Percentiles rank a stretch among this genome's conserved stretches.
Evolutionary conservation across 495 filamentous ascomycete species (phyloP).

Genomic region (Neurospora sp.): DNA sequence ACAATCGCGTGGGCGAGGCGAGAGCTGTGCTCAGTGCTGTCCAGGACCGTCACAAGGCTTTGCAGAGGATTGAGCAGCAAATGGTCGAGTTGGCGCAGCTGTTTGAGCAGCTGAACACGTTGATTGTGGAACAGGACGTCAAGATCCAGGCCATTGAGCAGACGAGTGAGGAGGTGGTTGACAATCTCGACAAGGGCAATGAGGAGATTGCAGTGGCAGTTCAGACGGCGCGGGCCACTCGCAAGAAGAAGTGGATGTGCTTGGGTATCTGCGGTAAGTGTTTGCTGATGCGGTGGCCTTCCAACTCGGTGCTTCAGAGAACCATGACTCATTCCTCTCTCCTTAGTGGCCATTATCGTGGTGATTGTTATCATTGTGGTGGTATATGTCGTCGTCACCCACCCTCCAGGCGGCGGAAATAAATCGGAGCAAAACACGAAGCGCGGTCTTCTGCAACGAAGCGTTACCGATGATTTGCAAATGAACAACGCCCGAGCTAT

Average conservation of each 20-base stretch:
- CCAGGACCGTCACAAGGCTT: conserved; percentile 72
- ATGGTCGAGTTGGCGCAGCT: conserved; percentile 77
- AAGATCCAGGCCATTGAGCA: conserved; percentile 68
- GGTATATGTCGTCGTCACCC: conserved; percentile 32
- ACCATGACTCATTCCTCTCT: neutral
- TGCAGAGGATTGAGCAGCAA: conserved; percentile 82
- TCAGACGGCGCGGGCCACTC: conserved; percentile 62
- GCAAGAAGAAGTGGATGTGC: conserved; percentile 98
- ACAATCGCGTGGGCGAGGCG: conserved; percentile 71
- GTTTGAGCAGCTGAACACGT: conserved; percentile 55
- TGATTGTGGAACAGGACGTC: conserved; percentile 75
- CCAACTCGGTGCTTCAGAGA: neutral
- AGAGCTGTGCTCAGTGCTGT: conserved; percentile 67
- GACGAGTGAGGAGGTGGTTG: conserved; percentile 66
- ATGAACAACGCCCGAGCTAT: conserved; percentile 22
- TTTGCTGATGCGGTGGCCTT: neutral
- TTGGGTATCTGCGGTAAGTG: conserved; percentile 69
- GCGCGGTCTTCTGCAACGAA: conserved; percentile 18
- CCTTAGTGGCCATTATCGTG: conserved; percentile 37
- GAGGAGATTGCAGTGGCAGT: conserved; percentile 69
- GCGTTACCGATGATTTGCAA: conserved; percentile 16
- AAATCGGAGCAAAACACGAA: conserved; percentile 3
- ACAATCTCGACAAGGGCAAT: conserved; percentile 72
- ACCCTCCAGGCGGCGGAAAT: conserved; percentile 8
- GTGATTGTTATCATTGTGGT: conserved; percentile 42